These are phyloP conservation scores for Penstemon eatonii DNA, from an alignment of 257 asterid species.

Conservation along the genomic window DNA sequence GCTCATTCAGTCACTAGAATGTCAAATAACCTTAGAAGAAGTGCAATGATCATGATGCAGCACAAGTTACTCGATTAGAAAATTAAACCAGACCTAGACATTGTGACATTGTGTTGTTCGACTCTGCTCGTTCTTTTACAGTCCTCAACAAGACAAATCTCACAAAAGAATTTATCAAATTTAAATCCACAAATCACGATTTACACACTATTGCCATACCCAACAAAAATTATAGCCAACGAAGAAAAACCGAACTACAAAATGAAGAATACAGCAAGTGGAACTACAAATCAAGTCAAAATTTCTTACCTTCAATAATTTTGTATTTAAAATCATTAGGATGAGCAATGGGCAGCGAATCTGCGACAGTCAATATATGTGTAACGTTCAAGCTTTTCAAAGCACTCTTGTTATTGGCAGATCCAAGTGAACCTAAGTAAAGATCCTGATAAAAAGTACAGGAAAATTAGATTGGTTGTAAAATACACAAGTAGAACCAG, in stretches of 20 bases:
- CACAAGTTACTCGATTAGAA: too few relatives aligned
- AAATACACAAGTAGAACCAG: not conserved
- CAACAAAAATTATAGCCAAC: not conserved
- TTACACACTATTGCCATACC: not conserved
- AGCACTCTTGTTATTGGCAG: conserved; percentile 61
- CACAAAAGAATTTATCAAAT: too few relatives aligned
- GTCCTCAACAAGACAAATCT: too few relatives aligned
- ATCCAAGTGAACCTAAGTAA: conserved; percentile 83
- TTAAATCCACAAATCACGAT: not conserved
- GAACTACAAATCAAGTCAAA: conserved; percentile 6
- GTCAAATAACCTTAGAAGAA: conserved; percentile 1
- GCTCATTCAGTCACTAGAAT: not conserved
- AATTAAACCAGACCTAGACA: conserved; percentile 7
- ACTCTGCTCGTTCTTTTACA: too few relatives aligned
- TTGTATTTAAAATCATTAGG: conserved; percentile 75
- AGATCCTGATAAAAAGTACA: conserved; percentile 61
- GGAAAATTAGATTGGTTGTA: conserved; percentile 5
- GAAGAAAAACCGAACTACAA: conserved; percentile 8
- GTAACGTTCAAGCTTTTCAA: conserved; percentile 67
- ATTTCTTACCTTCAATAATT: conserved; percentile 46
- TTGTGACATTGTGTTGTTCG: too few relatives aligned
- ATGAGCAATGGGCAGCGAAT: conserved; percentile 44
- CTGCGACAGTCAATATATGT: conserved; percentile 69
- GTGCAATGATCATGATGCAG: not conserved
- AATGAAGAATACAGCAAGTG: not conserved